phyloP scores from a whole-genome alignment of 1,284 basidiomycete species.

The Quambalaria eucalypti region DNA sequence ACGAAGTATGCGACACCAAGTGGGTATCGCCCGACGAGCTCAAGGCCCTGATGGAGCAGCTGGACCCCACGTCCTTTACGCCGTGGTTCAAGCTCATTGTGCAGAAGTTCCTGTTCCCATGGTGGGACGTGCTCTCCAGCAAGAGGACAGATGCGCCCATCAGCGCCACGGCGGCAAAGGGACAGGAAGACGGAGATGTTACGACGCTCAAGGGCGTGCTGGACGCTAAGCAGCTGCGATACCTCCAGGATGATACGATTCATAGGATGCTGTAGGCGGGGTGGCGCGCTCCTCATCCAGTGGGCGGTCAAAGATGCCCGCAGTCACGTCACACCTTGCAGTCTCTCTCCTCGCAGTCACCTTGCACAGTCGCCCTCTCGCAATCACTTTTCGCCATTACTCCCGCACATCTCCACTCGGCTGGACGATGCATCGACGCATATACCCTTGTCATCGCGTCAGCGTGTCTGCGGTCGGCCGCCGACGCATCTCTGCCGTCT shows the following conservation, averaged over 20 bases:
- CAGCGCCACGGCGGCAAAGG: constrained; percentile 2
- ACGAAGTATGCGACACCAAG: constrained; percentile 83
- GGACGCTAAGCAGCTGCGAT: constrained; percentile 31
- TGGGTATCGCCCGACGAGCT: constrained; percentile 88
- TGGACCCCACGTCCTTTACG: constrained; percentile 69
- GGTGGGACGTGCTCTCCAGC: constrained; percentile 84
- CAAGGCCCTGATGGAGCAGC: constrained; percentile 76
- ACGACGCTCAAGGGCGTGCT: not conserved
- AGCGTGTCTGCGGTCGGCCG: no score
- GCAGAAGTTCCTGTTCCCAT: constrained; percentile 89
- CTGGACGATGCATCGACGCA: no score
- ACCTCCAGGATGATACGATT: constrained; percentile 36
- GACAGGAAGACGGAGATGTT: not conserved
- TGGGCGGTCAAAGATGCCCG: no score
- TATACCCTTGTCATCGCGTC: no score
- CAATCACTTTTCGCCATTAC: no score
- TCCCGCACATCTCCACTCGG: no score
- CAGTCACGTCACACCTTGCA: no score
- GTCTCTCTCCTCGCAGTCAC: no score
- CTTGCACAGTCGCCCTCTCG: no score
- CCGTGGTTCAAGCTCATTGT: constrained; percentile 99
- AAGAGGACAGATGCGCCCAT: constrained; percentile 43
- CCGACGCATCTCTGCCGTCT: no score
- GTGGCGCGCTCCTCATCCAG: no score
- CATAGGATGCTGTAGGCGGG: constrained; percentile 43